phyloP scores from a whole-genome alignment of 169 alveolate genomes.

The Plasmodium gallinaceum region DNA sequence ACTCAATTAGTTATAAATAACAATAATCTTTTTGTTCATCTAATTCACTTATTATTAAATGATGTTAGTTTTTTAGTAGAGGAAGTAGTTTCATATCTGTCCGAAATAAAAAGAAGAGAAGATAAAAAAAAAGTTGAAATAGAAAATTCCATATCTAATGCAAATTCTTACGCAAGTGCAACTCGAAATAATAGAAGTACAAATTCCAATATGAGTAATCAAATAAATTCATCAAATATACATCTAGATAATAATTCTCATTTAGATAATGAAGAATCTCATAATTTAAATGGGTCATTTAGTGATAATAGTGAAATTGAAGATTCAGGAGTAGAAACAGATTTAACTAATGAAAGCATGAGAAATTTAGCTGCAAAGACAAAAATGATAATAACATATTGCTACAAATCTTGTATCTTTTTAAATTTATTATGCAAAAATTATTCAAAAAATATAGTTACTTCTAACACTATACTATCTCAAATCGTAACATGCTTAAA shows the following conservation, averaged over 20 bases:
- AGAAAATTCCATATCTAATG: slow-evolving; percentile 23
- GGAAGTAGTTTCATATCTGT: slow-evolving; percentile 89
- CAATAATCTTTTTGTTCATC: slow-evolving; percentile 88
- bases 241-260: slow-evolving; percentile 1
- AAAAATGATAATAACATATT: slow-evolving; percentile 82
- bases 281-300: slow-evolving; percentile 11
- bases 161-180: neutral
- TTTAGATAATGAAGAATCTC: neutral
- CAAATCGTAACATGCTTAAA: slow-evolving; percentile 91
- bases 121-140: slow-evolving; percentile 69
- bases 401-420: slow-evolving; percentile 84
- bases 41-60: slow-evolving; percentile 89
- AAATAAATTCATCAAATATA: neutral
- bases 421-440: slow-evolving; percentile 82
- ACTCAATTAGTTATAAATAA: slow-evolving; percentile 80
- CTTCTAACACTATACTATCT: slow-evolving; percentile 85
- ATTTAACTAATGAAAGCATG: slow-evolving; percentile 78
- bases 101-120: slow-evolving; percentile 90
- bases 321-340: slow-evolving; percentile 63
- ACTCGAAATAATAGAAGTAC: neutral
- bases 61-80: slow-evolving; percentile 90
- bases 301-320: slow-evolving; percentile 79
- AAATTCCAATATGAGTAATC: neutral
- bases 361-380: slow-evolving; percentile 81
- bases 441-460: slow-evolving; percentile 80